A percentile compares a stretch with the other conserved stretches of the same genome.
These are phyloP conservation scores for Sicyos edulis DNA, from an alignment of 306 rosid species.

Conservation along the genomic window DNA sequence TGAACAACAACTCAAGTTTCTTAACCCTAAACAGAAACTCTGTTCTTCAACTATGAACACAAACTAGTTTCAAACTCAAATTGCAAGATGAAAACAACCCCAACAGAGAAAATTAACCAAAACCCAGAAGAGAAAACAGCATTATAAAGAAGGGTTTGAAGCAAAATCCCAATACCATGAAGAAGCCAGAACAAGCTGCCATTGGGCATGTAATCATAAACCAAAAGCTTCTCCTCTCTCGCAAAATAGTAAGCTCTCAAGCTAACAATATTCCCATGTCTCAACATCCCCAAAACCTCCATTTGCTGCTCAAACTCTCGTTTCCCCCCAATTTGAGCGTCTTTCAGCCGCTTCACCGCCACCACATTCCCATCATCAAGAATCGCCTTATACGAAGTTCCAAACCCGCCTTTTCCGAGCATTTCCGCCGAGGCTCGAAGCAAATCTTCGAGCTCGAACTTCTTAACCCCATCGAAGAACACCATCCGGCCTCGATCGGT, in stretches of 20 bases:
- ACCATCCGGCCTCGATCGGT: conserved; percentile 59
- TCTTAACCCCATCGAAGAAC: conserved; percentile 68
- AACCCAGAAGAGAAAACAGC: background rate
- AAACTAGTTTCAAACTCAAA: background rate
- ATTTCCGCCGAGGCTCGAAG: conserved; percentile 83
- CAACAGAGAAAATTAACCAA: background rate
- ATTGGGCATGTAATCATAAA: conserved; percentile 75
- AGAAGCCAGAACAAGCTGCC: conserved; percentile 79
- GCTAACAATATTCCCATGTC: conserved; percentile 49
- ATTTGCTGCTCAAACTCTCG: conserved; percentile 69
- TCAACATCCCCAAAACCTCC: conserved; percentile 55
- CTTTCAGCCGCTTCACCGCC: conserved; percentile 78
- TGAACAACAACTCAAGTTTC: background rate
- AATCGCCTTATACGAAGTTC: conserved; percentile 79
- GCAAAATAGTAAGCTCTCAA: conserved; percentile 76
- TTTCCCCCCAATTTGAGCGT: conserved; percentile 60
- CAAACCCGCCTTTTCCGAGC: conserved; percentile 83
- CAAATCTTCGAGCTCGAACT: conserved; percentile 74
- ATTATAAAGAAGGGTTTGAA: background rate
- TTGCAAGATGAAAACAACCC: background rate
- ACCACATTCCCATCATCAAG: conserved; percentile 77
- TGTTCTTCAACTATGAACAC: background rate
- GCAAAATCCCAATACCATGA: conserved; percentile 48
- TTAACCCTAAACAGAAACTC: background rate
- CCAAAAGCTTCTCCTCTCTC: conserved; percentile 65